Evolutionary conservation across 2,329 filamentous ascomycete species (phyloP), one percentile per base, ranked within the genome.

Genomic region (Xylariaceae sp.): DNA sequence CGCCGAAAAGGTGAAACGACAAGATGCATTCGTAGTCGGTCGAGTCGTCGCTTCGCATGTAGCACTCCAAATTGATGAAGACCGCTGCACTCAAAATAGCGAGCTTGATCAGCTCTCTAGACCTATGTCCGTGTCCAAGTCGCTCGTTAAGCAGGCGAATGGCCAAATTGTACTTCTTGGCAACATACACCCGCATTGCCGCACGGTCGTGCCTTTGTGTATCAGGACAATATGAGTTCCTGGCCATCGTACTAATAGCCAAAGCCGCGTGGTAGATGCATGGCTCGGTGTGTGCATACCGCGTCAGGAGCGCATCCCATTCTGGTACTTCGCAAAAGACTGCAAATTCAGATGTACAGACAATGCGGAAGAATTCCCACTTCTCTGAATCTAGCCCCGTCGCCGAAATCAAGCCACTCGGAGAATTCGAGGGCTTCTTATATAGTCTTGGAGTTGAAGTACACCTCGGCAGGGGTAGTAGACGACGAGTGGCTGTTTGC

Each of bases 211-310:
- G 40, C 40, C 49, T 47, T n/a, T 42, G n/a, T 28, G 17, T 17
- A 6, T 9, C 14, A 6, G 44, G 49, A 11, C 16, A 38, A 11
- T 47, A 47, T n/a, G 45, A 39, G 17, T 51, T 16, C 28, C 43
- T 41, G 13, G 38, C 38, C 12, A 42, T 36, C 19, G 31, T 33
- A 40, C 49, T 22, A 22, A 51, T 43, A 6, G 49, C 36, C 9
- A 47, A 43, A 17, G 42, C 42, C 13, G 49, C 38, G 12, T 51
- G 49, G 38, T 51, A 43, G 6, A 51, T 42, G 38, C 48, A 47
- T 12, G 38, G 48, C 43, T 51, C 48, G 2, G 10, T 31, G 36
- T n/a, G 6, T 14, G 43, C 36, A 10, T 19, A 51, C 19, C 16
- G 43, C 42, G 47, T 36, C 31, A 47, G 36, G 12, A 51, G 10